Evolutionary conservation across 169 alveolate genomes (phyloP).

Genomic region (Toxoplasma gondii): DNA sequence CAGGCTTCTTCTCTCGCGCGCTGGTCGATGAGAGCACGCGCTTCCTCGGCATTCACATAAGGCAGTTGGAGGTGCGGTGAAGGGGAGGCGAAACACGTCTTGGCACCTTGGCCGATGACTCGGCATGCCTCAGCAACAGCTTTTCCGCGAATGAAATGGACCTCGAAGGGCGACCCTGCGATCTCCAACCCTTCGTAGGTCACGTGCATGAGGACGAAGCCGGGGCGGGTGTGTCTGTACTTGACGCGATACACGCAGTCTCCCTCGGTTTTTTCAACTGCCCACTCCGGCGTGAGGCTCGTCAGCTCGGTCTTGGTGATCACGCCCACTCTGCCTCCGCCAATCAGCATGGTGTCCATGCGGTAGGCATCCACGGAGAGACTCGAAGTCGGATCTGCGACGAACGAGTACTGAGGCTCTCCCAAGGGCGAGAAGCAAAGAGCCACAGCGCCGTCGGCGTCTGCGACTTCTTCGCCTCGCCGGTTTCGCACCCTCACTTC

Average conservation of each 20-base stretch:
- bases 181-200: conserved; percentile 75
- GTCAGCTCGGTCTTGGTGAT: conserved; percentile 21
- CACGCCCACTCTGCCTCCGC: conserved; percentile 21
- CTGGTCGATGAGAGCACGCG: background rate
- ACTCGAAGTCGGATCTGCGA: background rate
- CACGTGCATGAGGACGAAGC: conserved; percentile 64
- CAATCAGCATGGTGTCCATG: background rate
- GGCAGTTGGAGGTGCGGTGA: conserved; percentile 41
- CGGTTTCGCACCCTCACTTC: conserved; percentile 16
- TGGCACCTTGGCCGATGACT: conserved; percentile 70
- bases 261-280: background rate
- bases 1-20: background rate
- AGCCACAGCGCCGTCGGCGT: background rate
- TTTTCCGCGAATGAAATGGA: conserved; percentile 63
- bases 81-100: conserved; percentile 73
- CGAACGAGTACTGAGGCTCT: background rate
- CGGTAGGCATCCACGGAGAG: conserved; percentile 8
- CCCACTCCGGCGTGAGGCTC: conserved; percentile 28
- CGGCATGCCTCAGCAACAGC: conserved; percentile 72
- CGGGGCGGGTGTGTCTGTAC: conserved; percentile 63
- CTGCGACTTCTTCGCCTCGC: background rate
- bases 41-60: background rate
- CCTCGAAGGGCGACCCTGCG: conserved; percentile 77
- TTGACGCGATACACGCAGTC: conserved; percentile 6
- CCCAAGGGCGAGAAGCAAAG: conserved; percentile 44